These are phyloP conservation scores for Puccinia hordei DNA, from an alignment of 1,284 basidiomycete genomes.

Conservation along the genomic window DNA sequence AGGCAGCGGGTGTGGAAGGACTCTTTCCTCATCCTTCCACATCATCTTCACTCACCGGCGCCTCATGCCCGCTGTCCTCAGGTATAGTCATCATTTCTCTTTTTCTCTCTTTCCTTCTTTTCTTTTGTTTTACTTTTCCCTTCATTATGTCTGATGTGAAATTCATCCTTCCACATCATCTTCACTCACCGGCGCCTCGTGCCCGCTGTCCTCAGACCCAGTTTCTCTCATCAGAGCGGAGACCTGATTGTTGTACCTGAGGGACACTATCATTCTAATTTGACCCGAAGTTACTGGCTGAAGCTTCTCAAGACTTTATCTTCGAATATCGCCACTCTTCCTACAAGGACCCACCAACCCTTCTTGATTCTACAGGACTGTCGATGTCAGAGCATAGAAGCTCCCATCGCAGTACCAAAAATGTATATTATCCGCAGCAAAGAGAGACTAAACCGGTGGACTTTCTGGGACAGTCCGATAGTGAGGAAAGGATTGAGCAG, in stretches of 20 bases:
- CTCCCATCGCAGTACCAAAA: neutral
- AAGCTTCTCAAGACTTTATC: conserved; percentile 31
- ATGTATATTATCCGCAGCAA: neutral
- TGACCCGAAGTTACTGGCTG: conserved; percentile 14
- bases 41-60: too few species aligned
- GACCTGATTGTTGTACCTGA: neutral
- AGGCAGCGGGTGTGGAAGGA: too few species aligned
- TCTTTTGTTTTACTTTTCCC: too few species aligned
- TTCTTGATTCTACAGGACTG: neutral
- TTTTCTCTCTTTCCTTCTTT: too few species aligned
- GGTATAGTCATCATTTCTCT: too few species aligned
- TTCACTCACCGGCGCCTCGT: too few species aligned
- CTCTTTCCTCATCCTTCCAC: too few species aligned
- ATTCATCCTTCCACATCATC: too few species aligned
- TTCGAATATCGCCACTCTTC: neutral
- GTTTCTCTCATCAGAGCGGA: too few species aligned
- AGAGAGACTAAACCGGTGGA: neutral
- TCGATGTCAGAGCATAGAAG: neutral
- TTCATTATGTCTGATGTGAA: too few species aligned
- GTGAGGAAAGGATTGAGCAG: neutral
- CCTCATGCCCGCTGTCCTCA: too few species aligned
- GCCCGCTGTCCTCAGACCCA: too few species aligned
- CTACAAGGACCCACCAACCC: neutral
- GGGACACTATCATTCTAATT: neutral
- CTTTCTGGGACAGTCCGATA: neutral